These are phyloP conservation scores for Ramaria rubella DNA, from an alignment of 768 basidiomycete genomes.

Conservation along the genomic window DNA sequence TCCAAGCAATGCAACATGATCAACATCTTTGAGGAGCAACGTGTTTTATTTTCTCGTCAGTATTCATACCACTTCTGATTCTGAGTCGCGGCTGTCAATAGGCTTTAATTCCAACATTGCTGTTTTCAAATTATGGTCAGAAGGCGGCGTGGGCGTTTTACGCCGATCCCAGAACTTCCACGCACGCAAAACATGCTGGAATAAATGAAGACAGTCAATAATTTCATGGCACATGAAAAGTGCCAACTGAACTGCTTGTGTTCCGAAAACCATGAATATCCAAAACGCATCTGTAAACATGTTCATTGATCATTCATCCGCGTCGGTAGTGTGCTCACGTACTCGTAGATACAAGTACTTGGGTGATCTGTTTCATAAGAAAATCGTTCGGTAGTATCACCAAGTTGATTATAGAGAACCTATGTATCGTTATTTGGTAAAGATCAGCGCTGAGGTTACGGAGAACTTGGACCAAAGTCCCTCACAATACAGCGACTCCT, in stretches of 20 bases:
- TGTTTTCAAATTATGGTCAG: neutral
- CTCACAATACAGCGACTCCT: neutral
- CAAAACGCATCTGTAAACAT: neutral
- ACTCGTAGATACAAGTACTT: neutral
- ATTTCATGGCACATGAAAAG: neutral
- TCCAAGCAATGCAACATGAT: too few species aligned
- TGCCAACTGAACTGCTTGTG: neutral
- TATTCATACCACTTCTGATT: too few species aligned
- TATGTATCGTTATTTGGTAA: neutral
- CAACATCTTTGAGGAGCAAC: too few species aligned
- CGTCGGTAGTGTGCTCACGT: too few species aligned
- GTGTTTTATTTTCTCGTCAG: too few species aligned
- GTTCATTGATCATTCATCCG: neutral
- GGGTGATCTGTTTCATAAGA: neutral
- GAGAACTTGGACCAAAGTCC: neutral
- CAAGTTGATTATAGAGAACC: neutral
- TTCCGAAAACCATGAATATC: neutral
- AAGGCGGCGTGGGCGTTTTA: too few species aligned
- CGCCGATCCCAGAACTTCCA: neutral
- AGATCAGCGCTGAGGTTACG: too few species aligned
- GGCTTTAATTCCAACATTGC: too few species aligned
- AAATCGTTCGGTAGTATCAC: neutral
- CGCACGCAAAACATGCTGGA: neutral
- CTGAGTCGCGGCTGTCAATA: too few species aligned
- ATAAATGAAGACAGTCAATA: neutral